Evolutionary conservation across 495 filamentous ascomycete species (phyloP).

Genomic region (Ramalina intermedia): DNA sequence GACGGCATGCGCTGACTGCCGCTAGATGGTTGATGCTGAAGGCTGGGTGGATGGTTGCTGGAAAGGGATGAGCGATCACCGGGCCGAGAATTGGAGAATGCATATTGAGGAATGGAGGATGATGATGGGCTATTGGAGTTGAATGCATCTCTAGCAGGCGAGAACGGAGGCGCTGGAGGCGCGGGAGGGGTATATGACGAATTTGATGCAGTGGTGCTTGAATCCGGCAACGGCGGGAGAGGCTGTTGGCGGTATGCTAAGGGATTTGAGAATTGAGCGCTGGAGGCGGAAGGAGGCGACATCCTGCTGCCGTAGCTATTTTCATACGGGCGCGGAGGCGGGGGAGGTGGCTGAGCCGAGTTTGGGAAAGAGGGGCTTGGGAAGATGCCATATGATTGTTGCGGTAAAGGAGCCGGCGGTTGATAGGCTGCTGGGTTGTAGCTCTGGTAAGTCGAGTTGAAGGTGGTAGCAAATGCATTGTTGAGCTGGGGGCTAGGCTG

Average conservation of each 20-base stretch:
- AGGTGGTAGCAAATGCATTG: constrained; percentile 17
- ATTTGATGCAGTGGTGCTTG: constrained; percentile 2
- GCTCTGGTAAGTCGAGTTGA: constrained; percentile 35
- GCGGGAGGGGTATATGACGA: constrained; percentile 18
- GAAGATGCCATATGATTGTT: constrained; percentile 11
- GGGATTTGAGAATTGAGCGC: constrained; percentile 5
- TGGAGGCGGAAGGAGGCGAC: constrained; percentile 15
- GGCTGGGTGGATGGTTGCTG: constrained; percentile 9
- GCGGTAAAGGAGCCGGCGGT: constrained; percentile 13
- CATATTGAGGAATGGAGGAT: constrained; percentile 4
- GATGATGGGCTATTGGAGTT: constrained; percentile 2
- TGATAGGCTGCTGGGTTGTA: constrained; percentile 65
- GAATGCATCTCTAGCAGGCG: constrained; percentile 15
- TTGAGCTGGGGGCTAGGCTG: constrained; percentile 32
- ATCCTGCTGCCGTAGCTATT: constrained; percentile 31
- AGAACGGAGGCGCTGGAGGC: constrained; percentile 19
- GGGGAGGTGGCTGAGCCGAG: constrained; percentile 28
- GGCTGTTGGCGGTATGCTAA: constrained; percentile 21
- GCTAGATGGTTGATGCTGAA: constrained; percentile 4
- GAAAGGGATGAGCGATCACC: constrained; percentile 4
- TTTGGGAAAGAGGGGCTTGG: constrained; percentile 23
- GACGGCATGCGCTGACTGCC: constrained; percentile 16
- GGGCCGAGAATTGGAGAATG: constrained; percentile 2
- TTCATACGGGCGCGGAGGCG: constrained; percentile 32
- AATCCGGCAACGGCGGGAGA: constrained; percentile 6